Percentiles rank a stretch among this genome's conserved stretches.
Evolutionary conservation across 495 filamentous ascomycete genomes (phyloP).

Genomic region (Aspergillus haitiensis): DNA sequence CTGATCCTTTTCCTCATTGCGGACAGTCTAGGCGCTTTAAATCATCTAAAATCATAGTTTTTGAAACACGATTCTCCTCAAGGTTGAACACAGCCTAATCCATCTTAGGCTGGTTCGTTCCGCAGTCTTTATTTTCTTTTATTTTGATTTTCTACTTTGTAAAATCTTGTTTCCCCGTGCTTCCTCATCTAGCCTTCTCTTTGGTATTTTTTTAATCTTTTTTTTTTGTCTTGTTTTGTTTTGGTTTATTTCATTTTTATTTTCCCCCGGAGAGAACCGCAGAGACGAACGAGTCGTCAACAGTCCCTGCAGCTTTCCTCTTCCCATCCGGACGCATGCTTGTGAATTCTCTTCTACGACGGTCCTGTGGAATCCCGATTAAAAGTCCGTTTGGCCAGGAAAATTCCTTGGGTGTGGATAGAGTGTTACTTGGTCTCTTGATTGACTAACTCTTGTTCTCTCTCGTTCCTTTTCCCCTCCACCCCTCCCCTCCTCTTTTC

Average conservation of each 20-base stretch:
- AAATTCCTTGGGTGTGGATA: slow-evolving; percentile 25
- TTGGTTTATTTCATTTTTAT: too few relatives aligned
- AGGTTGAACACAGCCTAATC: slow-evolving; percentile 26
- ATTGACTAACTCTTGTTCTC: slow-evolving; percentile 4
- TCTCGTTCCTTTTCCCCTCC: slow-evolving; percentile 14
- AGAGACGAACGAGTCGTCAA: slow-evolving; percentile 20
- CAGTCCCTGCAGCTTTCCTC: slow-evolving; percentile 46
- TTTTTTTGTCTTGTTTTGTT: too few relatives aligned
- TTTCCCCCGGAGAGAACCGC: slow-evolving; percentile 12
- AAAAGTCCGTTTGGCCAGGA: slow-evolving; percentile 38
- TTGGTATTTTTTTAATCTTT: too few relatives aligned
- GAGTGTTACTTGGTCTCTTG: slow-evolving; percentile 22
- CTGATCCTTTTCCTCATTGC: slow-evolving; percentile 20
- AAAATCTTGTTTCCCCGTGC: slow-evolving; percentile 19
- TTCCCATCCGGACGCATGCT: slow-evolving; percentile 27
- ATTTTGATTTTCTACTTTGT: slow-evolving; percentile 14
- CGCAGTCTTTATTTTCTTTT: slow-evolving; percentile 21
- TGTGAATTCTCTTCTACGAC: slow-evolving; percentile 22
- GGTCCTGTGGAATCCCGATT: slow-evolving; percentile 42
- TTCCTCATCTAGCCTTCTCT: slow-evolving; percentile 9
- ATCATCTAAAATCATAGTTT: slow-evolving; percentile 29
- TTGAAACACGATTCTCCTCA: slow-evolving; percentile 29
- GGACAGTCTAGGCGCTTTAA: slow-evolving; percentile 27
- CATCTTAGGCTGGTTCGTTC: slow-evolving; percentile 25
- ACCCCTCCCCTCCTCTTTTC: neutral